Conservation (phyloP, 257 asterid species). For the Coffea canephora region DNA sequence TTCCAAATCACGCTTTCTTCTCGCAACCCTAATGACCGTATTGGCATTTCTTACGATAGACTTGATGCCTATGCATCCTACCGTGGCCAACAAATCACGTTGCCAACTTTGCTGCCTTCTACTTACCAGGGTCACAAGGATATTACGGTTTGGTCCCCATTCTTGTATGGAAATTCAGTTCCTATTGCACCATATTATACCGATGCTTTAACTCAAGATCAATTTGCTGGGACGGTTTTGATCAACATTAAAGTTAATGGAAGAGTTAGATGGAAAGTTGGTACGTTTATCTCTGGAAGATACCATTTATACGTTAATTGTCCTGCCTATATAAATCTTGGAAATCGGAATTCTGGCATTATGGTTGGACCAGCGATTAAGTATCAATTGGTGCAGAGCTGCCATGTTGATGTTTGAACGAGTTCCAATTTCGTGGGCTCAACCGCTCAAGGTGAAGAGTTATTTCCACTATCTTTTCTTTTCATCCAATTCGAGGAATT, state of each 20-base stretch:
- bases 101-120: conserved; percentile 44
- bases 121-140: conserved; percentile 66
- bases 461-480: not conserved
- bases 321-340: conserved; percentile 68
- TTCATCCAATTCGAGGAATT: not conserved
- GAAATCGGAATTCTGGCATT: conserved; percentile 20
- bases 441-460: not conserved
- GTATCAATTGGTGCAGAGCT: conserved; percentile 47
- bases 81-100: conserved; percentile 62
- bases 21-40: conserved; percentile 51
- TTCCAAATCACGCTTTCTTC: conserved; percentile 60
- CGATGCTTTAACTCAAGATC: conserved; percentile 37
- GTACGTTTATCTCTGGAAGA: conserved; percentile 51
- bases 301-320: conserved; percentile 63
- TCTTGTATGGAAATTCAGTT: conserved; percentile 45
- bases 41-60: conserved; percentile 63
- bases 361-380: conserved; percentile 40
- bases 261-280: conserved; percentile 72
- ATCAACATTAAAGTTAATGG: conserved; percentile 51
- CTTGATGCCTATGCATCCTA: conserved; percentile 55
- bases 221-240: conserved; percentile 43
- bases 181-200: conserved; percentile 52
- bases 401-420: conserved; percentile 54
- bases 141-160: conserved; percentile 59
- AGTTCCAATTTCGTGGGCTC: not conserved